Percentiles rank a stretch among this genome's conserved stretches.
Conservation (phyloP, 2,329 filamentous ascomycete genomes). For the Ilyonectria mors-panacis region DNA sequence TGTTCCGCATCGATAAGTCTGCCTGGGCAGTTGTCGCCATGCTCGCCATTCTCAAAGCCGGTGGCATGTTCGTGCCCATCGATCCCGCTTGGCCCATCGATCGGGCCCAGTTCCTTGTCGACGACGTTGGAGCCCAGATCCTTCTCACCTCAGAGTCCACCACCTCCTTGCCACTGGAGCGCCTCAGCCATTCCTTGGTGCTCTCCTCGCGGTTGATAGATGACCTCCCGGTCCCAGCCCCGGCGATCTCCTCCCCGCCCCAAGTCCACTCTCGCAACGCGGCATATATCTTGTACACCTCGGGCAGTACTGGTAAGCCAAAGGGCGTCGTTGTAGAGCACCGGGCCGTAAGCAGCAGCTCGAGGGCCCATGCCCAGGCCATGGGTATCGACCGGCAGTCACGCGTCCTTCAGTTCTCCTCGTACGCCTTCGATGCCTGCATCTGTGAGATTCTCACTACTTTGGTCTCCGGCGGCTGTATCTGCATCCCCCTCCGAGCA, state of each 20-base stretch:
- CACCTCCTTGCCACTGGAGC: constrained; percentile 4
- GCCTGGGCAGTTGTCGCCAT: constrained; percentile 65
- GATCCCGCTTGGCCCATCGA: constrained; percentile 46
- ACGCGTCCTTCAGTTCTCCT: constrained; percentile 67
- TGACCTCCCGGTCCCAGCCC: background rate
- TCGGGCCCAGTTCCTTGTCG: constrained; percentile 3
- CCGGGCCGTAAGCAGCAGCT: constrained; percentile 65
- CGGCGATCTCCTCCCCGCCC: background rate
- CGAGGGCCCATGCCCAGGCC: constrained; percentile 62
- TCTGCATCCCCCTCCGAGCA: constrained; percentile 39
- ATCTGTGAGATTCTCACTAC: constrained; percentile 49
- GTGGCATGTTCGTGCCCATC: constrained; percentile 62
- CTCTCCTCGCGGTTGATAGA: constrained; percentile 11
- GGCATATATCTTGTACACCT: constrained; percentile 49
- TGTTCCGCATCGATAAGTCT: constrained; percentile 76
- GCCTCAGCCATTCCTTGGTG: constrained; percentile 8
- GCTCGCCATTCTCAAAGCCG: constrained; percentile 73
- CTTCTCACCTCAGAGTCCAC: constrained; percentile 16
- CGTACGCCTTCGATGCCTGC: constrained; percentile 65
- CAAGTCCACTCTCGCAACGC: constrained; percentile 25
- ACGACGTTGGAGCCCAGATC: constrained; percentile 8
- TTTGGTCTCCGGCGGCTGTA: constrained; percentile 37
- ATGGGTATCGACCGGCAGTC: constrained; percentile 63
- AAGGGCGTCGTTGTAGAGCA: constrained; percentile 58
- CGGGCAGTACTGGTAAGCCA: constrained; percentile 46